Evolutionary conservation across 2,329 filamentous ascomycete genomes (phyloP), one percentile per base, ranked within the genome.

Genomic region (Xylariaceae sp.): DNA sequence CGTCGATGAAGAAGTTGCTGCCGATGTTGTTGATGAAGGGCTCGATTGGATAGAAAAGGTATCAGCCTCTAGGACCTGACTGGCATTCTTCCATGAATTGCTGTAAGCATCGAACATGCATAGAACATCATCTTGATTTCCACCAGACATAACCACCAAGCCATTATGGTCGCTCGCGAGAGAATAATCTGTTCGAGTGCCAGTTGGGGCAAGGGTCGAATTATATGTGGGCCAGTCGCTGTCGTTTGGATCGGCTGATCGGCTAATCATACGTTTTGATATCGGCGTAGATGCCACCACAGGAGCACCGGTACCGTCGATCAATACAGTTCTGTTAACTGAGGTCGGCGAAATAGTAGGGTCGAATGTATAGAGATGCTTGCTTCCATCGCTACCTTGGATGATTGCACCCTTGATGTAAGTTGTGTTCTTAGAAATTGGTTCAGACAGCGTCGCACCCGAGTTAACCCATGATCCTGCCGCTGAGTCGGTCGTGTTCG

Each of bases 171-270:
- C 82, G 55, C 84, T 77, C 0, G 90, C 86, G 14, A 95, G 64
- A 0, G 87, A 84, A 59, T 82, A 94, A 37, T 81, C 79, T n/a
- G 73, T 73, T 53, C 90, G 77, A 5, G 74, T 80, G 7, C 67
- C 71, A 1, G 68, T 77, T 0, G 91, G 86, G 0, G 86, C 91
- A 34, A 83, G 67, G 1, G 83, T 85, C 42, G 71, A 75, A 66
- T 96, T 91, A 66, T 96, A 96, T 3, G 73, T 60, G 2, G 91
- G 90, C 81, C 88, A 94, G 57, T 82, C 71, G 19, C 68, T 69
- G 21, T 83, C 62, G 1, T 80, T 82, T 22, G 87, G 65, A 14
- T 74, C 70, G 52, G 77, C 67, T 44, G 54, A 48, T 42, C 4
- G 27, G 19, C 27, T 16, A 36, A 44, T 20, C 25, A 22, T 6